Evolutionary conservation across 768 basidiomycete species (phyloP).

Genomic region (Pleurotus djamor): DNA sequence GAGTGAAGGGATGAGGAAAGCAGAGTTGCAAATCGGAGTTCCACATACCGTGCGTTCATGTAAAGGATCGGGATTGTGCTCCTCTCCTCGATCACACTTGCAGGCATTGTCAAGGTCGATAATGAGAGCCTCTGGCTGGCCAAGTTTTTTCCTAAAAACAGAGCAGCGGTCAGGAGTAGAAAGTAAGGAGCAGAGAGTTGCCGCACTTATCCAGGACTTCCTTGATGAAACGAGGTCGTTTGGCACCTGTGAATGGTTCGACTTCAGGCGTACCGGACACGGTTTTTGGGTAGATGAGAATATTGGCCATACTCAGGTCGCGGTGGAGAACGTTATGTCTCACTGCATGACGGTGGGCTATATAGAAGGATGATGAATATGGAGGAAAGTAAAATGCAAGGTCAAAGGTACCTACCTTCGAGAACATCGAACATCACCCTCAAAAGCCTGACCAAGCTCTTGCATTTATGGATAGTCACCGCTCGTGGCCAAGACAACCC

Average conservation of each 20-base stretch:
- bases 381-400: background rate
- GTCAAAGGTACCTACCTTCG: background rate
- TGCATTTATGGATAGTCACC: background rate
- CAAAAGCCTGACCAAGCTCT: background rate
- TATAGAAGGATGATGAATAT: too few relatives aligned
- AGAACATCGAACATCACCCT: slow-evolving; percentile 6
- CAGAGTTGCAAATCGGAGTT: too few relatives aligned
- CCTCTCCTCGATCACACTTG: background rate
- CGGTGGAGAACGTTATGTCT: slow-evolving; percentile 1
- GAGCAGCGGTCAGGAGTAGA: background rate
- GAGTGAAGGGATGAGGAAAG: too few relatives aligned
- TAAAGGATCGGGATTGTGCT: background rate
- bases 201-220: background rate
- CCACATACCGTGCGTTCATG: too few relatives aligned
- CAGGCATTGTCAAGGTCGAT: background rate
- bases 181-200: background rate
- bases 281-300: background rate
- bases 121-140: background rate
- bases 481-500: background rate
- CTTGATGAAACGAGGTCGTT: background rate
- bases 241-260: background rate
- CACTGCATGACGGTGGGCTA: background rate
- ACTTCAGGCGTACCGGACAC: background rate
- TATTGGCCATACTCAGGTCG: slow-evolving; percentile 2
- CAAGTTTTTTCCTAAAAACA: background rate